Evolutionary conservation across 495 filamentous ascomycete genomes (phyloP).

Genomic region (Jackrogersella multiformis): DNA sequence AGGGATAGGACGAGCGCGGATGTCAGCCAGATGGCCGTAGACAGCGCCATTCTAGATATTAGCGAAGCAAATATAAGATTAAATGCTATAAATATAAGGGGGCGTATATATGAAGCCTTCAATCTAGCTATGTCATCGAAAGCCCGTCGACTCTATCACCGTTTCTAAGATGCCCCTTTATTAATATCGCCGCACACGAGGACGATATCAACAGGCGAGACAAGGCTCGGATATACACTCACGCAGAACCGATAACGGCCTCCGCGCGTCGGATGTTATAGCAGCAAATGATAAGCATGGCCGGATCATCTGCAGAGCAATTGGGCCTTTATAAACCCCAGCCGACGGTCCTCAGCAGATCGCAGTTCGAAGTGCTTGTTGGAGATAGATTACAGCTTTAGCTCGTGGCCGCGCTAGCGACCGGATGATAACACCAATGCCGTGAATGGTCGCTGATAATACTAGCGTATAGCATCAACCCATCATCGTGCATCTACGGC

Average conservation of each 20-base stretch:
- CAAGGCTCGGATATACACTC: conserved; percentile 1
- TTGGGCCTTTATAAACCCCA: conserved; percentile 21
- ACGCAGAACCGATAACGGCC: conserved; percentile 37
- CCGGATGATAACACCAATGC: conserved; percentile 37
- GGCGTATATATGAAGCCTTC: neutral
- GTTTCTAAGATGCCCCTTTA: conserved; percentile 3
- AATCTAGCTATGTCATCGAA: conserved; percentile 9
- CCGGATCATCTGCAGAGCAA: conserved; percentile 23
- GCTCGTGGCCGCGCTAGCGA: conserved; percentile 18
- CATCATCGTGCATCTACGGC: conserved; percentile 25
- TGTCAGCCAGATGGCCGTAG: conserved; percentile 26
- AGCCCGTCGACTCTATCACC: neutral
- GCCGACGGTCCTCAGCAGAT: conserved; percentile 7
- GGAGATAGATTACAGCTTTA: conserved; percentile 28
- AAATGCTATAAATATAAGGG: neutral
- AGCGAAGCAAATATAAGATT: neutral
- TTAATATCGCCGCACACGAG: conserved; percentile 9
- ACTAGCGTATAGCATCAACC: conserved; percentile 35
- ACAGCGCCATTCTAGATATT: conserved; percentile 14
- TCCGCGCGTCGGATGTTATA: conserved; percentile 25
- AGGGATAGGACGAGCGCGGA: conserved; percentile 34
- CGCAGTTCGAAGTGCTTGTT: conserved; percentile 3
- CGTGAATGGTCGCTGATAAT: conserved; percentile 43
- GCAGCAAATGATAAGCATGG: conserved; percentile 24
- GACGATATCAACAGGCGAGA: neutral